Evolutionary conservation across 208 protist genomes (phyloP).

Genomic region (Trypanosoma congolense): DNA sequence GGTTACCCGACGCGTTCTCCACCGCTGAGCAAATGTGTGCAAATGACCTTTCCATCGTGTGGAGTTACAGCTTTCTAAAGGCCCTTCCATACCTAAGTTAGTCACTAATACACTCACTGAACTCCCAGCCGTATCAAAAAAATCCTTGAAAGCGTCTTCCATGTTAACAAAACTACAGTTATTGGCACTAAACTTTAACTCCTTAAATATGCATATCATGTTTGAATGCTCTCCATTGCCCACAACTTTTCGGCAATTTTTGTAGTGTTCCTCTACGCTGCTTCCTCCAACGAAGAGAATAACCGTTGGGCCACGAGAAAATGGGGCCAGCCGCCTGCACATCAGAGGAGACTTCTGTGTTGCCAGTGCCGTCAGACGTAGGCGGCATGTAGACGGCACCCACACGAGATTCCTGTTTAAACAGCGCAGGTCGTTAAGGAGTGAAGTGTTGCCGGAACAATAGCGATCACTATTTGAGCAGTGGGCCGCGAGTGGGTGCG

Average conservation of each 20-base stretch:
- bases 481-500: slow-evolving; percentile 4
- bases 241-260: slow-evolving; percentile 7
- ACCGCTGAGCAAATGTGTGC: slow-evolving; percentile 6
- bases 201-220: slow-evolving; percentile 8
- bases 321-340: slow-evolving; percentile 1
- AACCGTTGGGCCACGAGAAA: neutral
- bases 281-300: slow-evolving; percentile 17
- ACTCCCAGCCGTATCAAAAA: neutral
- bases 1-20: neutral
- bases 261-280: slow-evolving; percentile 9
- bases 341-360: neutral
- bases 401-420: slow-evolving; percentile 20
- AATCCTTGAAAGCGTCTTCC: neutral
- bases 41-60: slow-evolving; percentile 11
- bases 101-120: slow-evolving; percentile 11
- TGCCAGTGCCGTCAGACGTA: slow-evolving; percentile 11
- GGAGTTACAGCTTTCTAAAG: neutral
- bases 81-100: slow-evolving; percentile 13
- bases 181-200: neutral
- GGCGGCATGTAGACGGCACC: slow-evolving; percentile 12
- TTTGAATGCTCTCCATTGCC: neutral
- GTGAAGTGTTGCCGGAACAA: slow-evolving; percentile 16
- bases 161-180: neutral
- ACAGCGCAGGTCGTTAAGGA: slow-evolving; percentile 17
- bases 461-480: slow-evolving; percentile 9